Percentiles rank a stretch among this genome's conserved stretches.
Evolutionary conservation across 495 filamentous ascomycete species (phyloP).

Genomic region (Aspergillus kassunensis): DNA sequence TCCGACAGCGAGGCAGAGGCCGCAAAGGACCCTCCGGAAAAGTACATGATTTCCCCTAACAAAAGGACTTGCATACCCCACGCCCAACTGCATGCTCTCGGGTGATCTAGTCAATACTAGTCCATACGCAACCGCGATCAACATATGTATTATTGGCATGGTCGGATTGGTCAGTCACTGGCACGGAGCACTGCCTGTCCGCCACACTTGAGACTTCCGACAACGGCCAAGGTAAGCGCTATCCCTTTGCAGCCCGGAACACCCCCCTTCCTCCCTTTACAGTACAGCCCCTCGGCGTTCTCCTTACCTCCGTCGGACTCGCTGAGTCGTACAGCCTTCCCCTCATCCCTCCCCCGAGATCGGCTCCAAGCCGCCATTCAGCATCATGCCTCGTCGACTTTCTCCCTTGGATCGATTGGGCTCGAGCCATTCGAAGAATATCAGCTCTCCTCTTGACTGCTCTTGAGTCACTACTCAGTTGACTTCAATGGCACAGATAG

Average conservation of each 20-base stretch:
- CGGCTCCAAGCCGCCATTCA: constrained; percentile 25
- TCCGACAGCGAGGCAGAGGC: background rate
- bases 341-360: constrained; percentile 28
- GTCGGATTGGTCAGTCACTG: constrained; percentile 19
- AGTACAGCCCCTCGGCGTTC: background rate
- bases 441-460: constrained; percentile 13
- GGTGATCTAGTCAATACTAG: constrained; percentile 22
- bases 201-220: constrained; percentile 23
- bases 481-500: too few relatives aligned
- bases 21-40: constrained; percentile 9
- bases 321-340: background rate
- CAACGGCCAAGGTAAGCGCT: constrained; percentile 33
- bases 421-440: too few relatives aligned
- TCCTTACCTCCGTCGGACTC: constrained; percentile 9
- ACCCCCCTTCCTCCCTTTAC: constrained; percentile 13
- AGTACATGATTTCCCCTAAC: constrained; percentile 11
- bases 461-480: too few relatives aligned
- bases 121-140: constrained; percentile 9
- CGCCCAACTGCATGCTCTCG: constrained; percentile 18
- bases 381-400: too few relatives aligned
- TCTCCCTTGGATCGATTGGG: constrained; percentile 13
- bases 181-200: constrained; percentile 17
- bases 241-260: constrained; percentile 13
- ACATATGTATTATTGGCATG: constrained; percentile 23
- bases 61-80: constrained; percentile 24